Evolutionary conservation across 2,329 filamentous ascomycete species (phyloP), one percentile per base, ranked within the genome.

Genomic region (Nigrograna mackinnonii): DNA sequence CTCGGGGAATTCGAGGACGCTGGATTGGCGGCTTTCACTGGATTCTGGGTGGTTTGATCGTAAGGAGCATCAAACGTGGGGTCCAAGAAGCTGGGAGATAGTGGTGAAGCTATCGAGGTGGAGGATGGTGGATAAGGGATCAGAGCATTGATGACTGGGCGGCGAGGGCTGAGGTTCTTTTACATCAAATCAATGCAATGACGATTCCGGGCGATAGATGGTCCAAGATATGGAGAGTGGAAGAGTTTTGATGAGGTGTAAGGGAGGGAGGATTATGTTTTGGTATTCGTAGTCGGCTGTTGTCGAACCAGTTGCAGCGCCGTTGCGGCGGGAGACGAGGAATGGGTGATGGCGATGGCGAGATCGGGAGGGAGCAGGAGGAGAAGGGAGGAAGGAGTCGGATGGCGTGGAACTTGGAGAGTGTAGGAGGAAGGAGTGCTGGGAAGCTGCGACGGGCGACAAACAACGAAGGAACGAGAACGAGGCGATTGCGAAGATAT

Each of bases 161-260:
- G 24, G 35, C 37, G 39, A 41, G 20, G 30, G 21, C 36, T 20
- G 43, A 16, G 41, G 31, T 35, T 19, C 35, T 49, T 33, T 61
- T 52, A 60, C 58, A 64, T 68, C 66, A 66, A 66, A 60, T 58
- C 57, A 58, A 52, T 38, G 47, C 45, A 54, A 48, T 43, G 53
- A 22, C 46, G 51, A 32, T 42, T 34, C 31, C 11, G 31, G 43
- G 45, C 41, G 36, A 47, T 48, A 56, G 62, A 62, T 62, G 57
- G 57, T 51, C 48, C 58, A 56, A 59, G 58, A 57, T 20, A 20
- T 55, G 62, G 57, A 58, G 41, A 37, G 26, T 38, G 42, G 43
- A 24, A 24, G 50, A 46, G 45, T n/a, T n/a, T n/a, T 36, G 30
- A 39, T 26, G 41, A 22, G 39, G 46, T 32, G 40, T 30, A 20